Percentiles rank a stretch among this genome's conserved stretches.
These are phyloP conservation scores for Penicillium verhagenii DNA, from an alignment of 495 filamentous ascomycete species.

Conservation along the genomic window DNA sequence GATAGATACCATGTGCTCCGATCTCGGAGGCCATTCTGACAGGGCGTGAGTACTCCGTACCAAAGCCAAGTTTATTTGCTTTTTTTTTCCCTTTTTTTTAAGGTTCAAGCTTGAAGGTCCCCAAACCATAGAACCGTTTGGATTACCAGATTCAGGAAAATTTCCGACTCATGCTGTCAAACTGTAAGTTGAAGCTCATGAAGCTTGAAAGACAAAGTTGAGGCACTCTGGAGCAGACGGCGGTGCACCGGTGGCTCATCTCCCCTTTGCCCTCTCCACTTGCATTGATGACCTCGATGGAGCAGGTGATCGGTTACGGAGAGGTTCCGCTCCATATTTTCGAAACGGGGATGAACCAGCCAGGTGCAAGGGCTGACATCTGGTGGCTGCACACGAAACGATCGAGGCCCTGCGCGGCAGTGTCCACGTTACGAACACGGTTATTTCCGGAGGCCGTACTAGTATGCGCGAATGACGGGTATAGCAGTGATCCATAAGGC, in stretches of 20 bases:
- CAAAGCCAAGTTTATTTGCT: conserved; percentile 2
- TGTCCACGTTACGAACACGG: conserved; percentile 13
- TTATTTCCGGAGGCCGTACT: conserved; percentile 17
- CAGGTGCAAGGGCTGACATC: conserved; percentile 13
- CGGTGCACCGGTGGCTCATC: no score
- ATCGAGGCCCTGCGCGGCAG: conserved; percentile 17
- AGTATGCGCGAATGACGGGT: neutral
- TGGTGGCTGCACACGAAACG: conserved; percentile 16
- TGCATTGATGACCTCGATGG: conserved; percentile 5
- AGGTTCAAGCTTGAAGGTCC: conserved; percentile 2
- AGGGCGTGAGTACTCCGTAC: conserved; percentile 5
- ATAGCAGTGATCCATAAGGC: conserved; percentile 2
- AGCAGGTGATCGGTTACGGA: conserved; percentile 18
- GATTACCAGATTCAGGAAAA: neutral
- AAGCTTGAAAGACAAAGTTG: neutral
- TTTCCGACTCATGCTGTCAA: neutral
- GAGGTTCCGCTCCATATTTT: neutral
- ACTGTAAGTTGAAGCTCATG: neutral
- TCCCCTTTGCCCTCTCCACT: conserved; percentile 6
- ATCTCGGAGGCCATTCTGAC: conserved; percentile 17
- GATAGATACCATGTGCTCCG: conserved; percentile 9
- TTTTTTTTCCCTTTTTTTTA: neutral
- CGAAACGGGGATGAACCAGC: conserved; percentile 4
- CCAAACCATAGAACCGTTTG: neutral
- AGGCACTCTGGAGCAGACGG: neutral